Conservation (phyloP, 371 early-diverging fungal species). For the Rhizopus delemar region DNA sequence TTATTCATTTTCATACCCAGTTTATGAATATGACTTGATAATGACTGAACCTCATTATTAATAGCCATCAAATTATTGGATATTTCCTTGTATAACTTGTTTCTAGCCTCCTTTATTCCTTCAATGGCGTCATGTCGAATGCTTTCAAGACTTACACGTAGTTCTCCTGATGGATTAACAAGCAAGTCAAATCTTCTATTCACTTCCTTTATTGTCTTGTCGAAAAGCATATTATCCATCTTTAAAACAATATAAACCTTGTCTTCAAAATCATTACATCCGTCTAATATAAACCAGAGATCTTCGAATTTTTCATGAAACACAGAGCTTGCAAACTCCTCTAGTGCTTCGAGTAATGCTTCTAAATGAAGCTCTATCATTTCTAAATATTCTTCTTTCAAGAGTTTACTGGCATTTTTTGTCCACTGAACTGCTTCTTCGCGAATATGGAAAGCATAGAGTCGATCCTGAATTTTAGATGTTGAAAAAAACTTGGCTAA, state of each 20-base stretch:
- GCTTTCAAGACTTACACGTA: constrained; percentile 19
- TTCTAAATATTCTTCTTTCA: background rate
- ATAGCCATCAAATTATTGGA: background rate
- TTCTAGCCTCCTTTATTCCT: constrained; percentile 4
- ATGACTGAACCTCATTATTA: background rate
- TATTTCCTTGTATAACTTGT: constrained; percentile 9
- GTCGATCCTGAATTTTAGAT: constrained; percentile 3
- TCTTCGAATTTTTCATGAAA: constrained; percentile 1
- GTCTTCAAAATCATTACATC: constrained; percentile 1
- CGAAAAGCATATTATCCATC: constrained; percentile 4
- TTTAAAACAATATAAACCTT: background rate
- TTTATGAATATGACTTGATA: background rate
- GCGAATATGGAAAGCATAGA: constrained; percentile 8
- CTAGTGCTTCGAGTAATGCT: constrained; percentile 5
- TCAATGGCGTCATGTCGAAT: constrained; percentile 16
- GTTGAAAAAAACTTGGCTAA: constrained; percentile 13
- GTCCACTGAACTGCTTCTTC: constrained; percentile 11
- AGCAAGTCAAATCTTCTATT: constrained; percentile 15
- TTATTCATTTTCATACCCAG: background rate
- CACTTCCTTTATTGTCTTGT: background rate
- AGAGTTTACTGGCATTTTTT: background rate
- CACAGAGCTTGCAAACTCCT: background rate
- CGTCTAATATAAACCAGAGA: constrained; percentile 7
- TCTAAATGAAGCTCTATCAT: background rate
- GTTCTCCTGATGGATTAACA: constrained; percentile 14